phyloP scores from a whole-genome alignment of 352 stramenopile species.

The Pilasporangium apinafurcum region DNA sequence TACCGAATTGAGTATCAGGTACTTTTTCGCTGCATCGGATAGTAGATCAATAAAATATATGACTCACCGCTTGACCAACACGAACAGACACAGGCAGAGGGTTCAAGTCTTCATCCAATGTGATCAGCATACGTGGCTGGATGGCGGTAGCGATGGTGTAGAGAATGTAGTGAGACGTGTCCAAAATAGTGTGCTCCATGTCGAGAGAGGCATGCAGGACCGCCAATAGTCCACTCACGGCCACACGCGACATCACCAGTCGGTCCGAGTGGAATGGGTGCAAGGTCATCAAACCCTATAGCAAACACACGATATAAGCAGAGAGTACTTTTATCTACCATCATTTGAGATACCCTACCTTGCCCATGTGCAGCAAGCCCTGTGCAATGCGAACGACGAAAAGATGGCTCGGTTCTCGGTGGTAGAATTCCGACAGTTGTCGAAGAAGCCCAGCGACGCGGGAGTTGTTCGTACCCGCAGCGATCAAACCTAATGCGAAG shows the following conservation, averaged over 20 bases:
- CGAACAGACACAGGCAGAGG: constrained; percentile 96
- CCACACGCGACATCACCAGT: constrained; percentile 84
- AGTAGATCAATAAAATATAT: constrained; percentile 19
- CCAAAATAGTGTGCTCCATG: constrained; percentile 97
- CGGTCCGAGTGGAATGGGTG: constrained; percentile 98
- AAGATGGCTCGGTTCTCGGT: constrained; percentile 94
- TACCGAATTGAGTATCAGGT: neutral
- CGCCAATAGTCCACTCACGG: constrained; percentile 93
- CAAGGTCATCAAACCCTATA: constrained; percentile 94
- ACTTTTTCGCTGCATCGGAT: no score
- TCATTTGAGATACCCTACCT: constrained; percentile 37
- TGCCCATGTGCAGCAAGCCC: constrained; percentile 98
- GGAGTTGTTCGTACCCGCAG: constrained; percentile 99
- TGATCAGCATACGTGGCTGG: constrained; percentile 98
- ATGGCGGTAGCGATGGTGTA: constrained; percentile 98
- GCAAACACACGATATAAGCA: neutral
- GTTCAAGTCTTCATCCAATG: constrained; percentile 95
- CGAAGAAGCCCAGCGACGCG: constrained; percentile 96
- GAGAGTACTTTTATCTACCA: neutral
- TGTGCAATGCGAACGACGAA: constrained; percentile 99
- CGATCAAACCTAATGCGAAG: constrained; percentile 94
- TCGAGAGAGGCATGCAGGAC: constrained; percentile 96
- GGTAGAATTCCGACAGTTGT: constrained; percentile 98
- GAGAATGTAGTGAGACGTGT: constrained; percentile 98
- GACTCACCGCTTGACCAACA: constrained; percentile 97